phyloP scores from a whole-genome alignment of 805 yeast species.

The Scheffersomyces amazonensis region DNA sequence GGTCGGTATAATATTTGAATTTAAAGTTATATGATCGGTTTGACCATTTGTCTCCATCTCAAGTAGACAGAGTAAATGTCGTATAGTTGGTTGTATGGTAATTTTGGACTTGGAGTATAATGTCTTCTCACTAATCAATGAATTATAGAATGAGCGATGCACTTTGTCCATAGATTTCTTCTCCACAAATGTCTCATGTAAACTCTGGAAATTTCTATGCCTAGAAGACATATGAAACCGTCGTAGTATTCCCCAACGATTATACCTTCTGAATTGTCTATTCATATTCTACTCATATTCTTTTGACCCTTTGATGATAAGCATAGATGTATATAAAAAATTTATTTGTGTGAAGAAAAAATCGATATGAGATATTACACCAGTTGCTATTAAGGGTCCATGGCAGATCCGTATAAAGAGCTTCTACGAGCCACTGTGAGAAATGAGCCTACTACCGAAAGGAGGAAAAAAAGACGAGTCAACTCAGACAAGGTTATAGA shows the following conservation, averaged over 20 bases:
- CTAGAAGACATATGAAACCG: neutral
- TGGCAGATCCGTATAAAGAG: neutral
- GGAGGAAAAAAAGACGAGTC: constrained; percentile 3
- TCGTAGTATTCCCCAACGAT: too few species aligned
- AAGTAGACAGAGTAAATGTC: constrained; percentile 8
- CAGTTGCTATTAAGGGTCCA: too few species aligned
- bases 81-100: constrained; percentile 8
- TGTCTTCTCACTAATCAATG: constrained; percentile 9
- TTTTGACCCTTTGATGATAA: too few species aligned
- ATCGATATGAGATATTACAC: too few species aligned
- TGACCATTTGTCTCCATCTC: constrained; percentile 8
- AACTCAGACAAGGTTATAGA: too few species aligned
- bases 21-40: neutral
- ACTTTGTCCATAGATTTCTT: constrained; percentile 13
- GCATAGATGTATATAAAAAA: too few species aligned
- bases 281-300: neutral
- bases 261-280: neutral
- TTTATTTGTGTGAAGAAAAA: too few species aligned
- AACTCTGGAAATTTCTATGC: too few species aligned
- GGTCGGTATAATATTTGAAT: neutral
- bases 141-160: constrained; percentile 14
- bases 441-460: neutral
- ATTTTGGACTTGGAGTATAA: constrained; percentile 8
- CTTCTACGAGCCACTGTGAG: neutral
- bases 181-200: neutral